phyloP scores from a whole-genome alignment of 2,329 filamentous ascomycete genomes.

The Pseudonectria buxi region DNA sequence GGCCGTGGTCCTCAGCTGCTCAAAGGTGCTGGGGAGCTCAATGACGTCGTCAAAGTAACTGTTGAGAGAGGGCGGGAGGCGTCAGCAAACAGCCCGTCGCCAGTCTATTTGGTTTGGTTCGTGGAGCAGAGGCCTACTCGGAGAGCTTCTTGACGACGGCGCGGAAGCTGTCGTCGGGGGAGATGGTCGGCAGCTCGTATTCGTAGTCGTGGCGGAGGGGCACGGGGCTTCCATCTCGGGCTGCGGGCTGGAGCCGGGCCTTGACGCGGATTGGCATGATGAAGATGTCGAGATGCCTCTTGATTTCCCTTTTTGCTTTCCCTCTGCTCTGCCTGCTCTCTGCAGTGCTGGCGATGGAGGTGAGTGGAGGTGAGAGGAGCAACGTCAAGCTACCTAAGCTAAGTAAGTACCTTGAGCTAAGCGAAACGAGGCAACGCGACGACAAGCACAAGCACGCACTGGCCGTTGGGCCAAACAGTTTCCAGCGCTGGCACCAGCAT shows the following conservation, averaged over 20 bases:
- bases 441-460: too few relatives aligned
- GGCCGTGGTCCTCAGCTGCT: constrained; percentile 62
- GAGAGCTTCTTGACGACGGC: constrained; percentile 62
- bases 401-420: neutral
- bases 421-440: too few relatives aligned
- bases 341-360: neutral
- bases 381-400: too few relatives aligned
- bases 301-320: too few relatives aligned
- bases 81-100: neutral
- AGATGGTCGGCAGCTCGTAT: constrained; percentile 48
- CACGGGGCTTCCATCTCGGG: constrained; percentile 30
- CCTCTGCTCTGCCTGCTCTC: too few relatives aligned
- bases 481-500: too few relatives aligned
- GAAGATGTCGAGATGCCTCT: too few relatives aligned
- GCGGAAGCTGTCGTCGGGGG: constrained; percentile 53
- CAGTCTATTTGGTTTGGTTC: neutral
- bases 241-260: constrained; percentile 24
- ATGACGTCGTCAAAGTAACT: constrained; percentile 60
- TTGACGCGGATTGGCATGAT: constrained; percentile 33
- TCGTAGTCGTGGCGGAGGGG: constrained; percentile 28
- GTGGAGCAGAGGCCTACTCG: constrained; percentile 34
- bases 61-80: constrained; percentile 3
- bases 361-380: neutral
- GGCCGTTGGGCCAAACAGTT: too few relatives aligned
- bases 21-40: constrained; percentile 61